Evolutionary conservation across 2,329 filamentous ascomycete species (phyloP).

Genomic region (Paraphaeosphaeria sporulosa): DNA sequence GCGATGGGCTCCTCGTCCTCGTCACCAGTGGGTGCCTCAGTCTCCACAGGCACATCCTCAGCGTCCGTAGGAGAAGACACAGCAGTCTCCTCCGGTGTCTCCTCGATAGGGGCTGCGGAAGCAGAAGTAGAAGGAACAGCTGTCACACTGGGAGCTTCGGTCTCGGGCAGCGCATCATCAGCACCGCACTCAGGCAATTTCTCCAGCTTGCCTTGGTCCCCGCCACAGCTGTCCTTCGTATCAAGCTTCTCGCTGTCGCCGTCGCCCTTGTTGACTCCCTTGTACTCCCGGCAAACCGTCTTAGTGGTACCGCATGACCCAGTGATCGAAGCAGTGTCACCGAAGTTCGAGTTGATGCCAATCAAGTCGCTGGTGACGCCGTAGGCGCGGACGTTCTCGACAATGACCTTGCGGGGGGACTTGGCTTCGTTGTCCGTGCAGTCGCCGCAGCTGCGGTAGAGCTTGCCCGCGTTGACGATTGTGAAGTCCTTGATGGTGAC

Average conservation of each 20-base stretch:
- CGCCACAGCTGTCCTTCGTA: constrained; percentile 1
- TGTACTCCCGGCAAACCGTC: constrained; percentile 29
- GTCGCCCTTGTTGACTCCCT: constrained; percentile 47
- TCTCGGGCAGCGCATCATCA: not conserved
- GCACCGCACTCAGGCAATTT: constrained; percentile 26
- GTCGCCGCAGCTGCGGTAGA: constrained; percentile 54
- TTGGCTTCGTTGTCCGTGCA: constrained; percentile 57
- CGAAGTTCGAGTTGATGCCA: constrained; percentile 59
- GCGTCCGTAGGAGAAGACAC: too few species aligned
- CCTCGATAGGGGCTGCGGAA: not conserved
- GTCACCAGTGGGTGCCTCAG: not conserved
- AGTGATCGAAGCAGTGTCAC: constrained; percentile 53
- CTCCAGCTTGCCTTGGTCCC: constrained; percentile 25
- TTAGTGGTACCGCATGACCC: constrained; percentile 48
- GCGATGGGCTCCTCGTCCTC: not conserved
- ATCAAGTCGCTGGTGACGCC: constrained; percentile 43
- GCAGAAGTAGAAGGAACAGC: not conserved
- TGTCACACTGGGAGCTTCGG: not conserved
- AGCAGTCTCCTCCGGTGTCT: not conserved
- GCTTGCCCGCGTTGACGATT: constrained; percentile 33
- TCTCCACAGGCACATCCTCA: too few species aligned
- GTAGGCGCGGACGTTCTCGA: constrained; percentile 50
- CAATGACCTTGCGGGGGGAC: constrained; percentile 48
- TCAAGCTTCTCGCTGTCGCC: constrained; percentile 25
- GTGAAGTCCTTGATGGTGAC: constrained; percentile 37